Evolutionary conservation across 2,329 filamentous ascomycete genomes (phyloP), one percentile per base, ranked within the genome.

Genomic region (Fusarium duplospermum): DNA sequence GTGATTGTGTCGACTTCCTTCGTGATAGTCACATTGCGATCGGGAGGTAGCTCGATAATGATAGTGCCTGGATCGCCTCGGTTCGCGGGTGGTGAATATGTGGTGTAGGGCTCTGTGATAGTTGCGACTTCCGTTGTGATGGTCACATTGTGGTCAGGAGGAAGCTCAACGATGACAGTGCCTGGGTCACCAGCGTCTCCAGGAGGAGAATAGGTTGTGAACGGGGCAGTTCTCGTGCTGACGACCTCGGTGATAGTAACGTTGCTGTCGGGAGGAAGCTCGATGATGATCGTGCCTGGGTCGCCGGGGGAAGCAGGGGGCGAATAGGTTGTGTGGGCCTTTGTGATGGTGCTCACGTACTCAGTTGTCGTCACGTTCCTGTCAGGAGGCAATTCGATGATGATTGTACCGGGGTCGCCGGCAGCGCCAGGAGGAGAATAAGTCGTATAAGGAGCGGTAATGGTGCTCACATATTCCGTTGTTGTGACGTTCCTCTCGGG

Each of bases 1-100:
- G 54, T 58, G 33, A 58, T 35, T 7, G 54, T 58, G 14, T 36
- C 22, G 54, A 36, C 33, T 22, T 58, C 20, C n/a, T 16, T 58
- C 22, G 69, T 71, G 10, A 72, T 33, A 6, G 69, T 72, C n/a
- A 72, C 69, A 22, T 72, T 72, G 20, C 62, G 71, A 18, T 72
- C 54, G 27, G 61, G 50, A 36, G 27, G 58, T 14, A 40, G n/a
- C 16, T 42, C 58, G n/a, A 60, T 33, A 4, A 60, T 42, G 22
- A 69, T 22, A 3, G 67, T 69, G 4, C 67, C 67, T 10, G 67
- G 67, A 16, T 70, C 67, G 7, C 67, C 67, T 31, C 22, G 14
- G 1, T 38, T 29, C 3, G 57, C 50, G 20, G 67, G 67, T 13
- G 58, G 31, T 18, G 57, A 35, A 27, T 68, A 69, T 7, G 47